These are phyloP conservation scores for Acanthamoeba castellanii DNA, from an alignment of 208 protist genomes.

Conservation along the genomic window DNA sequence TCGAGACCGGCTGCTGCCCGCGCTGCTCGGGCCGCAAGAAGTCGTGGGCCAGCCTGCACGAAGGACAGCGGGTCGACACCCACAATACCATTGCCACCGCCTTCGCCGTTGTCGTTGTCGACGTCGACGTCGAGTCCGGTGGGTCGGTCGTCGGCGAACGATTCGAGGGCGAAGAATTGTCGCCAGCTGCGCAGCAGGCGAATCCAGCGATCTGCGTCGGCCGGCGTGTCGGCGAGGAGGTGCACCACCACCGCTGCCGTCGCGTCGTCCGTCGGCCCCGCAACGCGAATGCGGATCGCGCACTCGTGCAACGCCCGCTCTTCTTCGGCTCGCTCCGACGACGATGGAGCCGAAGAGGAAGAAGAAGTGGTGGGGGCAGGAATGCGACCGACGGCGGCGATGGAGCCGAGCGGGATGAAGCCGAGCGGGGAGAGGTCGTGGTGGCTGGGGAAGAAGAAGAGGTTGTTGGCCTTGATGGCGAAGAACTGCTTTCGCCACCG, in stretches of 20 bases:
- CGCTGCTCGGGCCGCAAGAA: neutral
- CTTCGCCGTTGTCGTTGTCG: neutral
- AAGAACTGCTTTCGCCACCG: neutral
- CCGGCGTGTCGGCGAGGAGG: neutral
- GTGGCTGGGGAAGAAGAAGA: conserved; percentile 6
- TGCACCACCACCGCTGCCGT: neutral
- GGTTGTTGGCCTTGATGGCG: neutral
- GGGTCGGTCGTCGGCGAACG: conserved; percentile 2
- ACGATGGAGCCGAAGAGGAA: too few relatives aligned
- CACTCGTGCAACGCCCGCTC: neutral
- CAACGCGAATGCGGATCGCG: neutral
- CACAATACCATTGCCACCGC: neutral
- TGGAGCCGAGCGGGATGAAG: conserved; percentile 8
- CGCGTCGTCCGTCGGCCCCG: neutral
- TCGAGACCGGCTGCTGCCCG: neutral
- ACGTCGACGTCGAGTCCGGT: neutral
- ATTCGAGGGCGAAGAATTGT: conserved; percentile 5
- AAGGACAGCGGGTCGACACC: neutral
- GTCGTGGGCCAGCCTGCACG: neutral
- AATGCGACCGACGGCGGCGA: conserved; percentile 1
- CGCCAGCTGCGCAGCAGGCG: conserved; percentile 3
- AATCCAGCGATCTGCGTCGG: neutral
- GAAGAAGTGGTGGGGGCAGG: too few relatives aligned
- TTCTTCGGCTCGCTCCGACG: neutral
- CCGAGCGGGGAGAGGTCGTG: conserved; percentile 26